A percentile compares a stretch with the other conserved stretches of the same genome.
Evolutionary conservation across 1,284 basidiomycete genomes (phyloP).

Genomic region (Heterobasidion irregulare): DNA sequence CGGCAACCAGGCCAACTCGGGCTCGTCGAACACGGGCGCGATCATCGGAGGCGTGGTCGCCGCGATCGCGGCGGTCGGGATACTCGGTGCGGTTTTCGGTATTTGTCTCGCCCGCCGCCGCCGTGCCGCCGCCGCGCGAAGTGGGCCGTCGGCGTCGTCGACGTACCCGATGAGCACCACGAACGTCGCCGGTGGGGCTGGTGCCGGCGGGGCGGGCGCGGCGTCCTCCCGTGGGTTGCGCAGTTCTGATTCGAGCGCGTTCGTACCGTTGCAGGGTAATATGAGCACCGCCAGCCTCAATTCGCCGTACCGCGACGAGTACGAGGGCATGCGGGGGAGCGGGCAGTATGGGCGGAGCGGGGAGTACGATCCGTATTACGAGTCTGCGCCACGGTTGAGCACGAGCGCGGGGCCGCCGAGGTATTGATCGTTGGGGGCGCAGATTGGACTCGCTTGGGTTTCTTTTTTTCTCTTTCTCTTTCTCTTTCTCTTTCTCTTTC

Average conservation of each 20-base stretch:
- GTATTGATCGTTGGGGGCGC: not conserved
- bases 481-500: not conserved
- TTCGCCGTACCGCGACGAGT: constrained; percentile 37
- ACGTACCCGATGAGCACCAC: constrained; percentile 22
- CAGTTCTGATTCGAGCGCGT: constrained; percentile 48
- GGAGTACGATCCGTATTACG: constrained; percentile 23
- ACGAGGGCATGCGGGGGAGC: constrained; percentile 13
- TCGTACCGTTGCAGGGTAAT: constrained; percentile 49
- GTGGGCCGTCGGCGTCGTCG: constrained; percentile 3
- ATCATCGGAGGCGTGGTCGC: constrained; percentile 18
- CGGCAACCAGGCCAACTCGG: not conserved
- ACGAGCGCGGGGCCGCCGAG: constrained; percentile 5
- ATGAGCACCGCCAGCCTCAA: constrained; percentile 32
- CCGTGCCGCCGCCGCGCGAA: constrained; percentile 14
- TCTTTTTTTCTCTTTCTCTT: not conserved
- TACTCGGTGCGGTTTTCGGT: constrained; percentile 20
- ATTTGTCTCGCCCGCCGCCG: constrained; percentile 20
- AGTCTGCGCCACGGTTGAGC: constrained; percentile 3
- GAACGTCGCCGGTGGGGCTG: constrained; percentile 15
- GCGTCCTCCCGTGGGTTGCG: constrained; percentile 21
- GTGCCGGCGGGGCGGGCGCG: constrained; percentile 18
- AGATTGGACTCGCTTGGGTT: not conserved
- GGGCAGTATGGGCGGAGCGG: constrained; percentile 8
- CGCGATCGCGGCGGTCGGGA: constrained; percentile 17
- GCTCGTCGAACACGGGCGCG: constrained; percentile 11